These are phyloP conservation scores for Erysimum cheiri DNA, from an alignment of 441 rosid species.

Conservation along the genomic window DNA sequence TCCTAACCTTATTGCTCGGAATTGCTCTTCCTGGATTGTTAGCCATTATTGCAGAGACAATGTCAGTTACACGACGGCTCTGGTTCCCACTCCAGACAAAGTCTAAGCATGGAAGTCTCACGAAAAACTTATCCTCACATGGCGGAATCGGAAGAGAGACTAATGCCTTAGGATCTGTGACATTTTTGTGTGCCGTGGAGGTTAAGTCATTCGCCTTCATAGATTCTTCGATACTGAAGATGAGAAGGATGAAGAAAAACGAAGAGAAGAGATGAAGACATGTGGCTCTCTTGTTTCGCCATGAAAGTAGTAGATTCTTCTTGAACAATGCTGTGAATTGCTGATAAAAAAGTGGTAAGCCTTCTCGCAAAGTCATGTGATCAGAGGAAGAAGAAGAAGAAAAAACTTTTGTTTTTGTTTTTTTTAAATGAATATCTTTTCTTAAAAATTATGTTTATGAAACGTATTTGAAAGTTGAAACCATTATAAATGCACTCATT, in stretches of 20 bases:
- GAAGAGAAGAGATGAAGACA: slow-evolving; percentile 85
- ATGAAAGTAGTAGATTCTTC: slow-evolving; percentile 83
- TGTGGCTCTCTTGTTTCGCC: slow-evolving; percentile 80
- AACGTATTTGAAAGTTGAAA: slow-evolving; percentile 9
- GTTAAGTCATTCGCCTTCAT: slow-evolving; percentile 40
- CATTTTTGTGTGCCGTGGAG: slow-evolving; percentile 46
- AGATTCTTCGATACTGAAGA: slow-evolving; percentile 70
- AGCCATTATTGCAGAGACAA: slow-evolving; percentile 61
- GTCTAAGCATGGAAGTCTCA: slow-evolving; percentile 71
- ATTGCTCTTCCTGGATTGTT: slow-evolving; percentile 83
- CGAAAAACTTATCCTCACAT: slow-evolving; percentile 77
- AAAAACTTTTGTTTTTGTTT: neutral
- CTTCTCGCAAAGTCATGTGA: slow-evolving; percentile 44
- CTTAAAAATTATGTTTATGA: neutral
- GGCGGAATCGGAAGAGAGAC: slow-evolving; percentile 66
- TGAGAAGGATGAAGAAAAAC: slow-evolving; percentile 77
- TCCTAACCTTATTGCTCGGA: slow-evolving; percentile 56
- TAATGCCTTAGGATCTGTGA: slow-evolving; percentile 58
- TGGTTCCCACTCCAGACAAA: slow-evolving; percentile 92
- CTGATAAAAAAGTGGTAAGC: slow-evolving; percentile 59
- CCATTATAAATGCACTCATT: slow-evolving; percentile 14
- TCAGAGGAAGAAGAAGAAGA: slow-evolving; percentile 28
- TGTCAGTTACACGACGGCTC: slow-evolving; percentile 45
- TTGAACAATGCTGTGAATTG: slow-evolving; percentile 67
- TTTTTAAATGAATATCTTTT: neutral